phyloP scores from a whole-genome alignment of 495 filamentous ascomycete species.

The Penicillium samsonianum region DNA sequence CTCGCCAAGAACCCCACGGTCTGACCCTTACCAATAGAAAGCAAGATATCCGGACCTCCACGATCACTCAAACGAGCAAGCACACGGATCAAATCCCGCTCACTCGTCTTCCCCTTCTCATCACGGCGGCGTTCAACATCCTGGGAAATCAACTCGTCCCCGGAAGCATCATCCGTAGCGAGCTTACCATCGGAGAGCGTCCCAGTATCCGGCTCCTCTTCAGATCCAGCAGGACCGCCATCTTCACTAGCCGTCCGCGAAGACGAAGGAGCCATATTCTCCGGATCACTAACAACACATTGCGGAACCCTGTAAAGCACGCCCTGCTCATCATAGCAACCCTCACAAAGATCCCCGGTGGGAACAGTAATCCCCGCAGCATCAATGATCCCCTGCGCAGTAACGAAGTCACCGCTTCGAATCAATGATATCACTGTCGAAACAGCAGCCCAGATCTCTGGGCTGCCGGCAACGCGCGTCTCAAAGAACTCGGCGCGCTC shows the following conservation, averaged over 20 bases:
- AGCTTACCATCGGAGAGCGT: slow-evolving; percentile 50
- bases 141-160: slow-evolving; percentile 49
- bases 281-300: slow-evolving; percentile 74
- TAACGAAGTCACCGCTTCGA: slow-evolving; percentile 59
- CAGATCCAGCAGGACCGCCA: slow-evolving; percentile 37
- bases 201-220: slow-evolving; percentile 39
- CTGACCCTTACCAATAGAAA: slow-evolving; percentile 62
- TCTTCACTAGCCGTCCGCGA: slow-evolving; percentile 14
- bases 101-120: slow-evolving; percentile 61
- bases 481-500: slow-evolving; percentile 74
- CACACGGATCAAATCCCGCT: slow-evolving; percentile 58
- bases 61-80: slow-evolving; percentile 70
- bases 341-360: slow-evolving; percentile 67
- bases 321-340: slow-evolving; percentile 77
- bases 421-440: slow-evolving; percentile 64
- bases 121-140: slow-evolving; percentile 61
- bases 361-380: slow-evolving; percentile 80
- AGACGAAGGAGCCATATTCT: slow-evolving; percentile 58
- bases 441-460: slow-evolving; percentile 78
- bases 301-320: slow-evolving; percentile 74
- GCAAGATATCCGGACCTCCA: slow-evolving; percentile 60
- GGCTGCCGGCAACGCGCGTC: slow-evolving; percentile 73
- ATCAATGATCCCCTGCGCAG: slow-evolving; percentile 74
- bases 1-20: slow-evolving; percentile 61
- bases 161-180: slow-evolving; percentile 46